Evolutionary conservation across 768 basidiomycete species (phyloP).

Genomic region (Suillus subluteus): DNA sequence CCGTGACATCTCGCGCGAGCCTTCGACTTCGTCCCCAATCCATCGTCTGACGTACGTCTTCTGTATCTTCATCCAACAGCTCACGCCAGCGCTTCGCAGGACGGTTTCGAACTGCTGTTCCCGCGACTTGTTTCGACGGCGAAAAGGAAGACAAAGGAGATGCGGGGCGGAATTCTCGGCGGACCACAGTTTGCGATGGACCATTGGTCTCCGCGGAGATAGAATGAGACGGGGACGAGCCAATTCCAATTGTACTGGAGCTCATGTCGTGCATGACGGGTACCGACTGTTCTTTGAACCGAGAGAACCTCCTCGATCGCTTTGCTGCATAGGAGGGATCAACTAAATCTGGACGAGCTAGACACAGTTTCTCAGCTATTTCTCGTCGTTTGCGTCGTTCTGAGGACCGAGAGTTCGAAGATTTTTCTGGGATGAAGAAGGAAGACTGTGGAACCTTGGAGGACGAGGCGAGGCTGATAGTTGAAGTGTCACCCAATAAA

Average conservation of each 20-base stretch:
- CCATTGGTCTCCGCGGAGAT: background rate
- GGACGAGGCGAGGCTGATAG: background rate
- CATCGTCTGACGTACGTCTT: conserved; percentile 8
- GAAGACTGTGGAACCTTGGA: background rate
- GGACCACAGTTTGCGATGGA: background rate
- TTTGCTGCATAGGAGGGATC: conserved; percentile 34
- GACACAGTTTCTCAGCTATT: conserved; percentile 44
- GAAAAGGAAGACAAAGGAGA: background rate
- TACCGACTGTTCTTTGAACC: conserved; percentile 4
- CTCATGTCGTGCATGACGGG: background rate
- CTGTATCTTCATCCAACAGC: background rate
- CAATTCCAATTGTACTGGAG: background rate
- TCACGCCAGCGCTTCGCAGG: background rate
- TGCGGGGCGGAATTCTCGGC: background rate
- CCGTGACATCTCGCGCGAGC: conserved; percentile 27
- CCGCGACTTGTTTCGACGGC: background rate
- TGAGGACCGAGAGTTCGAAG: conserved; percentile 15
- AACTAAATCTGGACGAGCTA: conserved; percentile 48
- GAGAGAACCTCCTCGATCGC: conserved; percentile 26
- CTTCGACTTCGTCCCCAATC: conserved; percentile 32
- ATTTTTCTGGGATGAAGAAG: background rate
- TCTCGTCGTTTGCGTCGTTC: conserved; percentile 24
- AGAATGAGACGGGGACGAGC: background rate
- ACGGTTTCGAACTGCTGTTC: background rate
- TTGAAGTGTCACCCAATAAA: background rate